Percentiles rank a stretch among this genome's conserved stretches.
Conservation (phyloP, 192 early-diverging fungal species). For the Paraglomus brasilianum region DNA sequence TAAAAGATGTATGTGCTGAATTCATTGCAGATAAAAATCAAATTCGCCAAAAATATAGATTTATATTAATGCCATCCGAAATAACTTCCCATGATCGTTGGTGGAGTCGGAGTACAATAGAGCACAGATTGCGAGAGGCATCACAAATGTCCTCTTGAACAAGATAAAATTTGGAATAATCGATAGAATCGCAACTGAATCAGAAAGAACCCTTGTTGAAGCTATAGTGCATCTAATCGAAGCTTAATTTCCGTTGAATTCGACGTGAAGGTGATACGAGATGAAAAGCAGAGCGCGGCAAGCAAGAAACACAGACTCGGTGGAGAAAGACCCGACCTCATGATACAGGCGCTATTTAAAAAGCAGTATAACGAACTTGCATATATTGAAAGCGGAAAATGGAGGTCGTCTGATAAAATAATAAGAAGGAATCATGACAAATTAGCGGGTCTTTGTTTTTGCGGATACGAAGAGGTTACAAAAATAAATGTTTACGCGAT, state of each 20-base stretch:
- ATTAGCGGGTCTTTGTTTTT: not conserved
- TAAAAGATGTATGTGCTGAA: too few relatives aligned
- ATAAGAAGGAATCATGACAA: not conserved
- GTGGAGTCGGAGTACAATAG: too few relatives aligned
- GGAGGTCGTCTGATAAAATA: not conserved
- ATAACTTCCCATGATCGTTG: too few relatives aligned
- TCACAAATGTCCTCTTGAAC: too few relatives aligned
- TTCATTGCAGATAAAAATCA: too few relatives aligned
- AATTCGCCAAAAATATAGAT: too few relatives aligned
- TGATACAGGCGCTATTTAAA: slow-evolving; percentile 2
- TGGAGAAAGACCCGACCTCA: not conserved
- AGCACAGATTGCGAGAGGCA: too few relatives aligned
- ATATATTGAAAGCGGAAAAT: slow-evolving; percentile 14
- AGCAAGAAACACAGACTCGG: slow-evolving; percentile 19
- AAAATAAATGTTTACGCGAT: not conserved
- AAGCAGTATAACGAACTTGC: not conserved
- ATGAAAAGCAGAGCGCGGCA: not conserved
- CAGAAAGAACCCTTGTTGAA: too few relatives aligned
- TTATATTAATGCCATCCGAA: too few relatives aligned
- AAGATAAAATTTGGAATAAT: too few relatives aligned
- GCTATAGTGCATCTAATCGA: slow-evolving; percentile 3
- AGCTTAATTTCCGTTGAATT: slow-evolving; percentile 10
- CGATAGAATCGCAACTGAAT: too few relatives aligned
- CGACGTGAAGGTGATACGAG: not conserved
- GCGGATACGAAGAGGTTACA: not conserved